Evolutionary conservation across 1,284 basidiomycete genomes (phyloP).

Genomic region (Tausonia pullulans): DNA sequence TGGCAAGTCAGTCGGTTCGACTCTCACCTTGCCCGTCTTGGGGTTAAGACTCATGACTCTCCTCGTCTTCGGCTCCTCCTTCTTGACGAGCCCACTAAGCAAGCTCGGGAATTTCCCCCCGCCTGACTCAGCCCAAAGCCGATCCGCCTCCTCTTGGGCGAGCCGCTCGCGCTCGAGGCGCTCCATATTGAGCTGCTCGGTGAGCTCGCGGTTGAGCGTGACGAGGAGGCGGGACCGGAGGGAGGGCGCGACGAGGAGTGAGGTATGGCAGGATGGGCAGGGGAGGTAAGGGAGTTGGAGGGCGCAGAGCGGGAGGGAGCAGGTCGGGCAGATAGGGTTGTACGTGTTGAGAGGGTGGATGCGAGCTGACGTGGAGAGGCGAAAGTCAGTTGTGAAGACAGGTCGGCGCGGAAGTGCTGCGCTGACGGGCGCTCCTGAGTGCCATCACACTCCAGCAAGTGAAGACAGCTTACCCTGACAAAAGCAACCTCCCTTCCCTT

Average conservation of each 20-base stretch:
- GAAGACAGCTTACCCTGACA: slow-evolving; percentile 7
- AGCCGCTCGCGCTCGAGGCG: slow-evolving; percentile 8
- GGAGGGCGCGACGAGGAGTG: slow-evolving; percentile 7
- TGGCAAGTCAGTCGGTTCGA: neutral
- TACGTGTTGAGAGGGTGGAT: slow-evolving; percentile 7
- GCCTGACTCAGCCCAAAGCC: slow-evolving; percentile 11
- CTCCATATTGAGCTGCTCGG: neutral
- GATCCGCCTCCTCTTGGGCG: slow-evolving; percentile 3
- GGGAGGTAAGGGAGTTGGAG: slow-evolving; percentile 16
- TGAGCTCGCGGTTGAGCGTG: slow-evolving; percentile 1
- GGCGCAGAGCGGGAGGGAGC: slow-evolving; percentile 13
- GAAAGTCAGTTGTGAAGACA: too few relatives aligned
- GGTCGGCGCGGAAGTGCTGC: neutral
- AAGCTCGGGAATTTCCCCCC: slow-evolving; percentile 13
- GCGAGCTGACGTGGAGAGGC: neutral
- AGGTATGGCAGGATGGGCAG: slow-evolving; percentile 12
- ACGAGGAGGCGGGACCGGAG: slow-evolving; percentile 6
- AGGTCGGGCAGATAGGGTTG: slow-evolving; percentile 9
- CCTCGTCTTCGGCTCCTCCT: neutral
- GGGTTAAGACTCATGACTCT: slow-evolving; percentile 14
- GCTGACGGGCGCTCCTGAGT: too few relatives aligned
- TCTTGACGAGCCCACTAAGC: neutral
- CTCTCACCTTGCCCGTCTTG: slow-evolving; percentile 11
- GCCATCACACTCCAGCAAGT: neutral
- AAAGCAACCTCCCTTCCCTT: slow-evolving; percentile 16